Base-by-base conservation (phyloP, 768 basidiomycete genomes). In the Tylopilus felleus region DNA sequence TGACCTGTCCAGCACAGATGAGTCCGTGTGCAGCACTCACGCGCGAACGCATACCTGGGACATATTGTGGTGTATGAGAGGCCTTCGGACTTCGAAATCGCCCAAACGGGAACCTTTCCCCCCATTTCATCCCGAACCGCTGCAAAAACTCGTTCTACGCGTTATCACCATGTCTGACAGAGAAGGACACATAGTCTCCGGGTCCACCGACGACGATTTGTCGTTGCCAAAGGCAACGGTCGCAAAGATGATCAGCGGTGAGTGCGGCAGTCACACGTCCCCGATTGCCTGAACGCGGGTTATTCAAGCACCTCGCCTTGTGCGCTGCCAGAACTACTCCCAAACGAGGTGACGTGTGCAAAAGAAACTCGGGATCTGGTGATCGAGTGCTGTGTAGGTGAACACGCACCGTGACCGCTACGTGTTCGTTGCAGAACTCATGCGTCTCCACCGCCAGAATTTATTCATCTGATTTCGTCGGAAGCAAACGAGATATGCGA, bases 321-420 rank as follows among this genome's bases (percentile, higher is more conserved):
- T 22, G 36, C 35, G 17, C 44, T 54, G n/a, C 29, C 69, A 98
- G 97, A 99, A 65, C 74, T 98, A 58, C 81, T 98, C 16, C 93
- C 96, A 22, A 81, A 73, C 60, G 95, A 97, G 64, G 79, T 96
- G 13, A 77, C 84, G 28, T 98, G 93, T 66, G 83, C 94, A 23
- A 98, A 98, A 73, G 97, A 98, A 65, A 96, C 96, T 58, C 87
- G 93, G 63, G 97, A 98, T 77, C 73, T 98, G 59, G 88, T 99
- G 39, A 94, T 95, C 71, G 94, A 98, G 75, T 98, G 95, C 65
- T 98, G 96, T 83, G 93, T 98, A 83, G 97, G 97, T 97, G 77
- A 87, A 87, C 80, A 77, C 56, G 51, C 55, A 36, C 47, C 52
- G 38, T 40, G 53, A 49, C 36, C 23, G 29, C 38, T 21, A 23